Evolutionary conservation across 176 grass and related monocot species (phyloP).

Genomic region (maize (Zea mays)): DNA sequence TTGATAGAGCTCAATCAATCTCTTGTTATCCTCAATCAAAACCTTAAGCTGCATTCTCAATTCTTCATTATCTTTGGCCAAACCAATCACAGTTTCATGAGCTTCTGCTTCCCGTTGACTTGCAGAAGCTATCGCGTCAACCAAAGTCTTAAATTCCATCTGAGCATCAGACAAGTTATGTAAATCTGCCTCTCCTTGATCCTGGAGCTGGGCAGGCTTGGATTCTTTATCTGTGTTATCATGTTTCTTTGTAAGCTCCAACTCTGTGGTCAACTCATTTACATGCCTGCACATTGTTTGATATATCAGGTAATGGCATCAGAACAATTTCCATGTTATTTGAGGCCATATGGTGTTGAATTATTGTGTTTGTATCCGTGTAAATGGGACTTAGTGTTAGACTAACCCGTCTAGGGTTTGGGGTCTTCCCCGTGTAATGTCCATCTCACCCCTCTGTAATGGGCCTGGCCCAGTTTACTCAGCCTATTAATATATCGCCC

Average conservation of each 20-base stretch:
- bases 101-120: slow-evolving; percentile 97
- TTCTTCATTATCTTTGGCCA: slow-evolving; percentile 90
- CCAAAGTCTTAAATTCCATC: slow-evolving; percentile 86
- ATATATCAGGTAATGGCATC: slow-evolving; percentile 5
- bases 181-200: slow-evolving; percentile 25
- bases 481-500: too few relatives aligned
- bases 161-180: slow-evolving; percentile 56
- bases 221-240: slow-evolving; percentile 24
- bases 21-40: slow-evolving; percentile 75
- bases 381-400: too few relatives aligned
- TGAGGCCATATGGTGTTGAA: neutral
- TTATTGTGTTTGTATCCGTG: too few relatives aligned
- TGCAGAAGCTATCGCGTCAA: slow-evolving; percentile 86
- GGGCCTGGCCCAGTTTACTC: too few relatives aligned
- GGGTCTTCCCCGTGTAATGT: too few relatives aligned
- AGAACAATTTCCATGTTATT: neutral
- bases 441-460: too few relatives aligned
- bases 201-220: slow-evolving; percentile 36
- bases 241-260: slow-evolving; percentile 54
- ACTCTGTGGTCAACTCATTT: slow-evolving; percentile 58
- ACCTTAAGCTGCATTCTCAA: slow-evolving; percentile 54
- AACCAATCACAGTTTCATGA: slow-evolving; percentile 86
- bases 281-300: slow-evolving; percentile 55
- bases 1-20: slow-evolving; percentile 65
- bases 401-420: too few relatives aligned